Evolutionary conservation across 306 rosid species (phyloP), one percentile per base, ranked within the genome.

Genomic region (Pyrus betulifolia): DNA sequence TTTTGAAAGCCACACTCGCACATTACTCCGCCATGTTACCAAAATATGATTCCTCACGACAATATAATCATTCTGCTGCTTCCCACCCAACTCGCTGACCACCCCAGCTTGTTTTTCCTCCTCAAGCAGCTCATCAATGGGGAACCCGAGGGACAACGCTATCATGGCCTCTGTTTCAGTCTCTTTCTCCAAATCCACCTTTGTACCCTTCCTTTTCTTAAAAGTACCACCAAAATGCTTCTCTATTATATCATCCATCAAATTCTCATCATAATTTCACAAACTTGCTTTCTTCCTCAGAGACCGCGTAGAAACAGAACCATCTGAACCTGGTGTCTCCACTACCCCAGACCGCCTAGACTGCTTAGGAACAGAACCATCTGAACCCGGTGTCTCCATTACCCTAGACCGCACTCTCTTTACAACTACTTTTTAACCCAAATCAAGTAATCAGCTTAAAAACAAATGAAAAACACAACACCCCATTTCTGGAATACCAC

Each of bases 131-230:
- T 86, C 93, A 74, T 95, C 97, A 21, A 95, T 92, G 0, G 97
- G 97, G 64, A 95, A 95, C 65, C 99, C 97, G 0, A 95, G 87
- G 6, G 93, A 95, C 4, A 92, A 46, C 0, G 97, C 97, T 71
- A 92, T 95, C 99, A 95, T 92, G 13, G 99, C 93, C 90, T 95
- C 99, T 1, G 87, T 86, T 78, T 90, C 91, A 1, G 99, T 90
- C 81, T 92, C 99, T 82, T 88, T 95, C 87, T 95, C 93, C 78
- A 95, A 54, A 86, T 87, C 99, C 74, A 83, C 83, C 35, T 27
- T 82, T 4, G 89, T 86, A 79, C 77, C 86, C 31, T 23, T 84
- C 85, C 74, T 89, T 80, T 85, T 95, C 90, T 88, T 92, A 28
- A 80, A 89, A 71, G 83, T 77, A 54, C 81, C 81, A 8, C 93